Evolutionary conservation across 2,329 filamentous ascomycete genomes (phyloP).

Genomic region (Botrytis paeoniae): DNA sequence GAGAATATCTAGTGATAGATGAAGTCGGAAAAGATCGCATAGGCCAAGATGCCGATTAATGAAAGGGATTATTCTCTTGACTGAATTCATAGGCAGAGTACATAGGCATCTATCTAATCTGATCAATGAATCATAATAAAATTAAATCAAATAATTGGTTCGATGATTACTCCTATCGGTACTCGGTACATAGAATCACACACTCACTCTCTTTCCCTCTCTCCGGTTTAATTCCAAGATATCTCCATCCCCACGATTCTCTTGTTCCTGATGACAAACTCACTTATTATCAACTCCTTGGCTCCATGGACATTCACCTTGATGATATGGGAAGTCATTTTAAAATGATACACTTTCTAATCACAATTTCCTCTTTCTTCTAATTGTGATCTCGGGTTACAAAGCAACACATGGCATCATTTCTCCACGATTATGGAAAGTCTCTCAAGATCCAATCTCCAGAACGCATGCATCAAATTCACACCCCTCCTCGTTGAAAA

Average conservation of each 20-base stretch:
- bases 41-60: constrained; percentile 4
- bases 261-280: background rate
- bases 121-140: background rate
- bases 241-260: constrained; percentile 8
- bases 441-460: background rate
- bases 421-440: background rate
- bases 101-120: background rate
- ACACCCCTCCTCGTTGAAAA: background rate
- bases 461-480: background rate
- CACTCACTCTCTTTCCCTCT: background rate
- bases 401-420: background rate
- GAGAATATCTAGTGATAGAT: background rate
- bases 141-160: background rate
- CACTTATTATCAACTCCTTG: background rate
- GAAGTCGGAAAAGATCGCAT: background rate
- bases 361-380: background rate
- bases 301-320: background rate
- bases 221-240: background rate
- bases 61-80: background rate
- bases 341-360: background rate
- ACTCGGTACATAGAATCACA: background rate
- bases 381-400: background rate
- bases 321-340: too few relatives aligned
- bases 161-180: background rate
- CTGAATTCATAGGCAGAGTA: background rate